Percentiles rank a stretch among this genome's conserved stretches.
Conservation (phyloP, 2,329 filamentous ascomycete species). For the Aspergillus sergii region DNA sequence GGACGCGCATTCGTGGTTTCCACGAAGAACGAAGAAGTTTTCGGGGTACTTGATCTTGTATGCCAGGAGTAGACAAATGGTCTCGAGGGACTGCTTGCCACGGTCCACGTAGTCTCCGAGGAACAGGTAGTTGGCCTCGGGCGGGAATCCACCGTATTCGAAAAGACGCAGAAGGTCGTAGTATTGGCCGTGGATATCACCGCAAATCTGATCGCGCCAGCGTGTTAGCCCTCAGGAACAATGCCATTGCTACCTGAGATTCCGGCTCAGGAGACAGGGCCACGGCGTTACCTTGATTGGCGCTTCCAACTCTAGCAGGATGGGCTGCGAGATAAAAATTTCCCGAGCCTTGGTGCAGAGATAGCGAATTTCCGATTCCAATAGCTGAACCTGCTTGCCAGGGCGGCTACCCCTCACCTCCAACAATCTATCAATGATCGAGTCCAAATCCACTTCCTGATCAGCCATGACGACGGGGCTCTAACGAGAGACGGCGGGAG, state of each 20-base stretch:
- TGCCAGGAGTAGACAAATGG: slow-evolving; percentile 91
- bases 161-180: slow-evolving; percentile 96
- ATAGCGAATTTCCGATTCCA: slow-evolving; percentile 94
- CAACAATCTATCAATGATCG: slow-evolving; percentile 96
- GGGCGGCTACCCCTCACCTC: slow-evolving; percentile 97
- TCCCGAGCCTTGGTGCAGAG: slow-evolving; percentile 98
- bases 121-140: slow-evolving; percentile 99
- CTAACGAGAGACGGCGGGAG: slow-evolving; percentile 31
- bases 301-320: slow-evolving; percentile 94
- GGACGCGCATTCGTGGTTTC: slow-evolving; percentile 98
- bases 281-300: slow-evolving; percentile 82
- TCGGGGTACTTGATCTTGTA: slow-evolving; percentile 99
- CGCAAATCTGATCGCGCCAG: slow-evolving; percentile 75
- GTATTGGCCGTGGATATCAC: slow-evolving; percentile 99
- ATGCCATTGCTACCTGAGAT: not conserved
- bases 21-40: slow-evolving; percentile 98
- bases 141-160: slow-evolving; percentile 97
- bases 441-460: slow-evolving; percentile 94
- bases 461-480: slow-evolving; percentile 66
- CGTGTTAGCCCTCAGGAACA: slow-evolving; percentile 18
- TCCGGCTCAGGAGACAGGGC: not conserved
- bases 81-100: slow-evolving; percentile 98
- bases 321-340: slow-evolving; percentile 99
- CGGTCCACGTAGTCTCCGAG: slow-evolving; percentile 98
- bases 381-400: slow-evolving; percentile 96